Evolutionary conservation across 169 alveolate genomes (phyloP), one percentile per base, ranked within the genome.

Genomic region (Eimeria praecox): DNA sequence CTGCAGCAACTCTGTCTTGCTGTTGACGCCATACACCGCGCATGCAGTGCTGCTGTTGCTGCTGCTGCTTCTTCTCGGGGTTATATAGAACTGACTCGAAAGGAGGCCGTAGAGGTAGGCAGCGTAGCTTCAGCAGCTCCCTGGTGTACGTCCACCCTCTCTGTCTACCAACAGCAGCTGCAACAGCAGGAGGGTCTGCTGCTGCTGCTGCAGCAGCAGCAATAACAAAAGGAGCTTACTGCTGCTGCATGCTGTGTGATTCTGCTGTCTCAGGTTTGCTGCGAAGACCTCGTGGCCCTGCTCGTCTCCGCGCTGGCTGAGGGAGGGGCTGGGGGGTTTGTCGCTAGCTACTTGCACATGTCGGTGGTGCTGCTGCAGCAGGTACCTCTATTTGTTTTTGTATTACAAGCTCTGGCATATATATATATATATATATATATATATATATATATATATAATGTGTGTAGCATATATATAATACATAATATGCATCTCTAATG

Each of bases 21-120:
- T 14, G 90, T 80, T 40, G 90, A 80, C 38, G 90, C 90, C 9
- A 80, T 80, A 44, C 90, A 80, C 69, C 90, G 90, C 71, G 90
- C 90, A n/a, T 80, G 90, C 69, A 80, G 42, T 27, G 64, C 52
- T n/a, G 90, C 90, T 33, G 90, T 80, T 46, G 66, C 90, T 46
- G 69, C 90, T 24, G 69, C 90, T 42, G 64, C 90, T 80, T 3
- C 78, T 46, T 42, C 40, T 30, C 38, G 35, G 62, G 40, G 66
- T 62, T 54, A 10, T 30, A 12, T 22, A 40, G 88, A 12, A 2
- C 75, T 38, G 38, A 22, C 35, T 18, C 33, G 88, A 33, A 40
- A 78, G 62, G 88, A 78, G 56, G 52, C 88, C 22, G 88, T 78
- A 40, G 88, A 78, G 88, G 88, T 78, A 30, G 24, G 83, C 83